Evolutionary conservation across 2,329 filamentous ascomycete genomes (phyloP).

Genomic region (Hypomyces perniciosus): DNA sequence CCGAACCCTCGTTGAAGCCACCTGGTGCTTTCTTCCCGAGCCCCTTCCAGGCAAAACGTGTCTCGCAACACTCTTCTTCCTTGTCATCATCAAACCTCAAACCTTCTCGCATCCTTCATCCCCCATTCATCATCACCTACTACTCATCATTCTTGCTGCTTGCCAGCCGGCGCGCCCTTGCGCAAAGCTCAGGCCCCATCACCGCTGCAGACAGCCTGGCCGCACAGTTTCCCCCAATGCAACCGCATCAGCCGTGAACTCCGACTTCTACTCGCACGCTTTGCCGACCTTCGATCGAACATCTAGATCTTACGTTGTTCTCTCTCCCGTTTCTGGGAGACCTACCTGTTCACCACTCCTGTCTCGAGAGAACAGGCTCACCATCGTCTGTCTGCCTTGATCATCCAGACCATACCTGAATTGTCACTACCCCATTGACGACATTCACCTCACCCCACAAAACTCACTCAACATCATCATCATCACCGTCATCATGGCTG

Average conservation of each 20-base stretch:
- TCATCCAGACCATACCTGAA: background rate
- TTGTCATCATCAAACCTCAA: conserved; percentile 6
- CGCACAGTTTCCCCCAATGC: conserved; percentile 9
- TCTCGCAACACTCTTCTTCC: conserved; percentile 17
- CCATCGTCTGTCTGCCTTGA: background rate
- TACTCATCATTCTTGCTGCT: conserved; percentile 12
- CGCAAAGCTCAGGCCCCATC: background rate
- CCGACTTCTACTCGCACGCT: background rate
- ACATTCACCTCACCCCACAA: background rate
- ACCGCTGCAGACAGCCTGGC: conserved; percentile 9
- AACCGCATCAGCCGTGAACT: conserved; percentile 5
- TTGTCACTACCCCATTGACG: background rate
- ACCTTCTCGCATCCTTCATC: background rate
- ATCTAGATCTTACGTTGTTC: background rate
- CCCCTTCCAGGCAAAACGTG: conserved; percentile 14
- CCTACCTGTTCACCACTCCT: background rate
- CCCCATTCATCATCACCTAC: conserved; percentile 1
- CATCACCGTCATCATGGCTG: conserved; percentile 24
- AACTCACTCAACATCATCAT: background rate
- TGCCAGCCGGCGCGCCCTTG: conserved; percentile 4
- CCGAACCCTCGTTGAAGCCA: conserved; percentile 25
- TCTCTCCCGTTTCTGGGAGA: background rate
- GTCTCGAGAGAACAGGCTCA: background rate
- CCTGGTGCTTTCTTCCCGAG: conserved; percentile 26
- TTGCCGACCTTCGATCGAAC: conserved; percentile 8